Conservation (phyloP, 805 yeast genomes). For the Candida dendrica region DNA sequence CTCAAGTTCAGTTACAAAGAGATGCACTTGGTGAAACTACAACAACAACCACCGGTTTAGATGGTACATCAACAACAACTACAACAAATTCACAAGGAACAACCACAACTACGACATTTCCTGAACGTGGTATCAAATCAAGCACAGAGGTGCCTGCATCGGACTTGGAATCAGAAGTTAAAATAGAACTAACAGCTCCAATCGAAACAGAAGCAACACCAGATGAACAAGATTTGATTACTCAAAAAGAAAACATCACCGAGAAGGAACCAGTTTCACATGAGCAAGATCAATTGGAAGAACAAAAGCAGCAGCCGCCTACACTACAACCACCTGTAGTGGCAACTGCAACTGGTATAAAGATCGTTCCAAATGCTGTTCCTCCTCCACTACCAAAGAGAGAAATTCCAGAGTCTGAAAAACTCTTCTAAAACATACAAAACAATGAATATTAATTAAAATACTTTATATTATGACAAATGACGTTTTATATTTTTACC, state of each 20-base stretch:
- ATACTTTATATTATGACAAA: too few species aligned
- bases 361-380: neutral
- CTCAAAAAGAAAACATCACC: too few species aligned
- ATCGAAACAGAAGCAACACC: too few species aligned
- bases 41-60: neutral
- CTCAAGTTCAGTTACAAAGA: neutral
- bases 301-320: too few species aligned
- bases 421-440: too few species aligned
- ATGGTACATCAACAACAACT: neutral
- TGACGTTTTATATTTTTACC: constrained; percentile 24
- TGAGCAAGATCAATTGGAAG: too few species aligned
- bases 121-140: neutral
- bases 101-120: neutral
- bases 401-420: neutral
- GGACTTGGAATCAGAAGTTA: neutral
- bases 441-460: too few species aligned
- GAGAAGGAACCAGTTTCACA: too few species aligned
- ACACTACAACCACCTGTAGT: neutral
- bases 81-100: neutral
- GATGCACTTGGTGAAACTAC: neutral
- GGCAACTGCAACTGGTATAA: neutral
- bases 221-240: too few species aligned
- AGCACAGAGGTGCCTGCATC: neutral
- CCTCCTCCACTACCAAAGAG: constrained; percentile 10
- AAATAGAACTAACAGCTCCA: too few species aligned